A percentile compares a stretch with the other conserved stretches of the same genome.
phyloP scores from a whole-genome alignment of 345 rosid genomes.

The Arabidopsis suecica region DNA sequence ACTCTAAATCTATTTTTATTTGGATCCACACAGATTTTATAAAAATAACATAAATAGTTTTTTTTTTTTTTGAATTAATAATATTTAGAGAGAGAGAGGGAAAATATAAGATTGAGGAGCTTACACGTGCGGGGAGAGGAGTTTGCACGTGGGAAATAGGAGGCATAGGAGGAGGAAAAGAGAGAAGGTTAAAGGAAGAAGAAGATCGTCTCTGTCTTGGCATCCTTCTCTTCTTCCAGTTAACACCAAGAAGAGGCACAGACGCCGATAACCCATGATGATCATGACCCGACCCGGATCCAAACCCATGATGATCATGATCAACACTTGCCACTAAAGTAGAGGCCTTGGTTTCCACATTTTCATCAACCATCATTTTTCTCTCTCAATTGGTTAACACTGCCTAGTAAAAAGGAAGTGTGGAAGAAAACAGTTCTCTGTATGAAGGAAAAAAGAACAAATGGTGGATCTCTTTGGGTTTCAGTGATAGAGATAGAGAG shows the following conservation, averaged over 20 bases:
- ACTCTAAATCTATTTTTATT: background rate
- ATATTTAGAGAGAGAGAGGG: background rate
- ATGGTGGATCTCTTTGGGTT: constrained; percentile 48
- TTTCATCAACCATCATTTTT: constrained; percentile 43
- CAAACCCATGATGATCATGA: constrained; percentile 9
- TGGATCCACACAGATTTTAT: constrained; percentile 12
- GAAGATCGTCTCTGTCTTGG: constrained; percentile 82
- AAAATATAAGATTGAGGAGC: constrained; percentile 19
- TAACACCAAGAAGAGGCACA: constrained; percentile 60
- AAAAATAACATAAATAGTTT: background rate
- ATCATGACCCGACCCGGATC: constrained; percentile 54
- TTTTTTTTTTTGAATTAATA: background rate
- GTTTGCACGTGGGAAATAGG: constrained; percentile 43
- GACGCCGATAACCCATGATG: constrained; percentile 51
- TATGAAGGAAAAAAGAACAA: constrained; percentile 37
- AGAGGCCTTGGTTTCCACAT: constrained; percentile 65
- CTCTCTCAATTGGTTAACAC: constrained; percentile 49
- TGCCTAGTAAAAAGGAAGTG: constrained; percentile 36
- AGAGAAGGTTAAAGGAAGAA: constrained; percentile 59
- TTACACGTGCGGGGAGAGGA: constrained; percentile 73
- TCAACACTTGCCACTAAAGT: constrained; percentile 65
- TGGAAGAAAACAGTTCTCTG: constrained; percentile 25
- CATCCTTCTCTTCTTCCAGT: constrained; percentile 87
- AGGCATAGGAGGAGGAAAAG: constrained; percentile 47
- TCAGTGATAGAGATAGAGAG: constrained; percentile 48